phyloP scores from a whole-genome alignment of 2,329 filamentous ascomycete species.

The Fusarium sp. region DNA sequence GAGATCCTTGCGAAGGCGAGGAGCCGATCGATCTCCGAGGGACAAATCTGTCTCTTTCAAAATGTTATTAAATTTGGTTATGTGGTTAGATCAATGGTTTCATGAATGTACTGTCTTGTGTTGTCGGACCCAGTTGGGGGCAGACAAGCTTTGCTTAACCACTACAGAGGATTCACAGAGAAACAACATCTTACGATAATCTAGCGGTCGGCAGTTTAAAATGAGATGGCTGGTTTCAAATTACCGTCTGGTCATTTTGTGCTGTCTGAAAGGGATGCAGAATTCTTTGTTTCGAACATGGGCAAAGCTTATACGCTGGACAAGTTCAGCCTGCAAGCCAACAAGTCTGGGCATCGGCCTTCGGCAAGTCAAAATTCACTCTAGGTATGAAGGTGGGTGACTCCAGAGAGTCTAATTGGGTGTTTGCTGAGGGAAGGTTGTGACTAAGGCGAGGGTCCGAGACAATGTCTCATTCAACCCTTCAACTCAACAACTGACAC shows the following conservation, averaged over 20 bases:
- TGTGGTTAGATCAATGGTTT: background rate
- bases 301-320: slow-evolving; percentile 11
- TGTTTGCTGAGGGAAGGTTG: background rate
- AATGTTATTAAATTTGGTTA: too few relatives aligned
- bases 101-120: rapidly evolving
- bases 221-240: background rate
- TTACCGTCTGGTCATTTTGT: background rate
- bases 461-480: slow-evolving; percentile 29
- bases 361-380: slow-evolving; percentile 4
- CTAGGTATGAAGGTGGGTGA: background rate
- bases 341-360: slow-evolving; percentile 23
- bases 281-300: background rate
- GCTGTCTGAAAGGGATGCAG: background rate
- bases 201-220: background rate
- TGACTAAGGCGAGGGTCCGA: slow-evolving; percentile 27
- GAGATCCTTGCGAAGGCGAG: background rate
- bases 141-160: background rate
- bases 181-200: background rate
- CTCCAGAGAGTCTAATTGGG: background rate
- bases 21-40: background rate
- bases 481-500: background rate
- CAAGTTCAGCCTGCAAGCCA: background rate
- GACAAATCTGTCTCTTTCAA: too few relatives aligned
- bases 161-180: background rate
- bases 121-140: too few relatives aligned